Evolutionary conservation across 306 rosid species (phyloP).

Genomic region (Ormosia emarginata): DNA sequence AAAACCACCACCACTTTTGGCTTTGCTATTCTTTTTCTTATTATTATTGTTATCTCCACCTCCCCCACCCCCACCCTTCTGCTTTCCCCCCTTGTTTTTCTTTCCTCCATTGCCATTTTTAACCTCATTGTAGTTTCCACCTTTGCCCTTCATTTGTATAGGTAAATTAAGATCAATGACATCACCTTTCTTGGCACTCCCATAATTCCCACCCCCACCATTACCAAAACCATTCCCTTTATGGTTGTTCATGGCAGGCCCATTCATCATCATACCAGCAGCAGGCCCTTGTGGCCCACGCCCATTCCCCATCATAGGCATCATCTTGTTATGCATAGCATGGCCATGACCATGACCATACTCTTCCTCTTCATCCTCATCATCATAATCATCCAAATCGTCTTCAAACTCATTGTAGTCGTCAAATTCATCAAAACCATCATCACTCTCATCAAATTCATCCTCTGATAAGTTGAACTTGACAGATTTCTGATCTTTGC

Average conservation of each 20-base stretch:
- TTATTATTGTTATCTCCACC: conserved; percentile 33
- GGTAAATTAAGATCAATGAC: conserved; percentile 68
- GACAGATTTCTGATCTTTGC: conserved; percentile 69
- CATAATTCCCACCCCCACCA: conserved; percentile 42
- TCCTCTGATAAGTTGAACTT: conserved; percentile 60
- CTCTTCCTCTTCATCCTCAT: conserved; percentile 48
- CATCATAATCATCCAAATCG: conserved; percentile 51
- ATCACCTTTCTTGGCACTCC: conserved; percentile 61
- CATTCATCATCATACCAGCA: conserved; percentile 42
- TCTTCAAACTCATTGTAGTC: conserved; percentile 45
- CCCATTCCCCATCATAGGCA: conserved; percentile 41
- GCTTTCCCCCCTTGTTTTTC: conserved; percentile 47
- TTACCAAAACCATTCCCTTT: conserved; percentile 35
- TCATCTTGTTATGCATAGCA: conserved; percentile 36
- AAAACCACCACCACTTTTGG: conserved; percentile 45
- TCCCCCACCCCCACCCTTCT: conserved; percentile 32
- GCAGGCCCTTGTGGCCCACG: conserved; percentile 55
- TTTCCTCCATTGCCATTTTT: conserved; percentile 54
- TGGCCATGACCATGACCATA: conserved; percentile 35
- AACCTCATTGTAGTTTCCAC: conserved; percentile 42
- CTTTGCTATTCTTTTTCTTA: conserved; percentile 37
- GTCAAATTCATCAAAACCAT: conserved; percentile 48
- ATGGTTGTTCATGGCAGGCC: conserved; percentile 49
- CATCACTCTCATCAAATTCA: conserved; percentile 53
- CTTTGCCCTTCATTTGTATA: conserved; percentile 45